Base-by-base conservation (phyloP, 129 eudicot genomes). In the Sambucus nigra region DNA sequence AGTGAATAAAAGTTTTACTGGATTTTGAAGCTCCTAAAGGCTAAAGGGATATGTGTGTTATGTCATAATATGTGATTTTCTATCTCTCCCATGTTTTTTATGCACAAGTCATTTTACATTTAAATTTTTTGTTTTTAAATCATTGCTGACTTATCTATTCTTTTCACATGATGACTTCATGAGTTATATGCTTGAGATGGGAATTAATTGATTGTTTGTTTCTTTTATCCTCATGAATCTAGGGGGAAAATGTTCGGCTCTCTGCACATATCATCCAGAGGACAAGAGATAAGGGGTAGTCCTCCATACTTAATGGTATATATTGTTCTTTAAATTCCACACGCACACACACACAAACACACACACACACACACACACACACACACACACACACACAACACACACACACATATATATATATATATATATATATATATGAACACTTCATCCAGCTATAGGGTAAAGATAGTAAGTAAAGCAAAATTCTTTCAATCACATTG, bases 231-330 rank as follows among this genome's bases (percentile, higher is more conserved):
- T 7, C 17, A 55, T 51, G 12, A 47, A 33, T 59, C 20, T 42
- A 83, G 97, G 97, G 96, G 94, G n/a, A 88, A 70, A 62, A 80
- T 88, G 84, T 94, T 91, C 7, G 91, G 91, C 18, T 88, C 97
- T 10, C 62, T 75, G 16, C 91, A 83, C 67, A 57, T 87, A 51
- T 59, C 76, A 47, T 54, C 27, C 1, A 80, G 80, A 73, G 57
- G 46, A n/a, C 70, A 64, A 53, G 92, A 86, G 19, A 60, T 83
- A 50, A 91, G 97, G 35, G 87, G 97, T 4, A 75, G 75, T 45
- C 94, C 94, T 75, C 91, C 97, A 20, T 83, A 69, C 57, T 45
- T 88, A 52, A 68, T 25, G 80, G 97, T 88, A 38, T 38, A 19
- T 52, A 21, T 16, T 31, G 46, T 18, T 47, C 17, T 31, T 4